Evolutionary conservation across 805 yeast species (phyloP), one percentile per base, ranked within the genome.

Genomic region (Priceomyces carsonii): DNA sequence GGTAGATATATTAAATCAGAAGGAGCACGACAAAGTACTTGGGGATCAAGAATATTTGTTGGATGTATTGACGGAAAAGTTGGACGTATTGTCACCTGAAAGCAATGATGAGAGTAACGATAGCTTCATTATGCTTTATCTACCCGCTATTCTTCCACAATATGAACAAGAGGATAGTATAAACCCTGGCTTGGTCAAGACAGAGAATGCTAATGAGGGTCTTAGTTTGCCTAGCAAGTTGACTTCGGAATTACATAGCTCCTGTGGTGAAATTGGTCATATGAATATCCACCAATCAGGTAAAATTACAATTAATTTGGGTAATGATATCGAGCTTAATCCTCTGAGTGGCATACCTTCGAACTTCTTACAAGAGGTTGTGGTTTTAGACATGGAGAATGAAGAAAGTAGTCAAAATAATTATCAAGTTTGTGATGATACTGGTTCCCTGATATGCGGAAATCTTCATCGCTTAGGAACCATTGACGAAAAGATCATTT

Each of bases 261-360:
- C 49, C 30, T 45, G 44, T 7, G 96, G 96, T 1, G 69, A 69
- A 36, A 70, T 88, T 24, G 97, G 97, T 5, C 69, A 75, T 7
- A 52, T 91, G 21, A 76, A 91, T 36, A 69, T 82, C 29, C 96
- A 90, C 57, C 77, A 81, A 50, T 86, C 96, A 1, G 98, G 98
- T 3, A 85, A 77, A 53, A 57, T 88, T 14, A 72, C 95, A 3
- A 73, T 90, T 57, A 74, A 78, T 40, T 63, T 91, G 24, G 96
- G 95, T 9, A 75, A 79, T 33, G 75, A 78, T 6, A 69, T 75
- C 3, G 73, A 81, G 71, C 46, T 68, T 29, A 87, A 83, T 38
- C 79, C 89, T 15, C 67, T 80, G 4, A 73, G 76, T 49, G 96
- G 96, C 10, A 79, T 86, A 3, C 73, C 80, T 8, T 58, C 85